Evolutionary conservation across 208 protist genomes (phyloP).

Genomic region (Phytomonas sp.): DNA sequence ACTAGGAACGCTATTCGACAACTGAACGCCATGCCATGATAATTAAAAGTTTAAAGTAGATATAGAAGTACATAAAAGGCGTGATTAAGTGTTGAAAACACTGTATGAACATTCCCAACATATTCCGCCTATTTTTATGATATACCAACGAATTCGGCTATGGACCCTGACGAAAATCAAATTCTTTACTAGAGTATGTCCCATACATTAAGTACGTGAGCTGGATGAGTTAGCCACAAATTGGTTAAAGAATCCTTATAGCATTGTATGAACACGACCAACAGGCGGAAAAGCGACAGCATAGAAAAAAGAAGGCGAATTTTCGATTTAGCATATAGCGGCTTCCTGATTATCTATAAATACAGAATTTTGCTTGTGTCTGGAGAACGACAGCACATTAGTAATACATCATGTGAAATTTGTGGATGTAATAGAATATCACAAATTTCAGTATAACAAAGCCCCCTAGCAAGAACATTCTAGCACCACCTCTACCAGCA

Average conservation of each 20-base stretch:
- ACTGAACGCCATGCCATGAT: neutral
- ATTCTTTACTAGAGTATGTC: neutral
- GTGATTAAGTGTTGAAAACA: neutral
- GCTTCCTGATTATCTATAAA: no score
- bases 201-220: neutral
- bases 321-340: neutral
- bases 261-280: neutral
- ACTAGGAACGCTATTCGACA: no score
- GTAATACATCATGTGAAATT: neutral
- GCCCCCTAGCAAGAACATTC: neutral
- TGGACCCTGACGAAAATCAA: neutral
- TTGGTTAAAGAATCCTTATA: neutral
- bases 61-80: neutral
- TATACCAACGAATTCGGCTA: neutral
- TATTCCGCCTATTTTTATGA: neutral
- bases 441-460: neutral
- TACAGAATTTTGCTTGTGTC: neutral
- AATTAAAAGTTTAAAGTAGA: neutral
- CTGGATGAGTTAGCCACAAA: neutral
- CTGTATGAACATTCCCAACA: neutral
- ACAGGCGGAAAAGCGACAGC: neutral
- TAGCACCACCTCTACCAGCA: neutral
- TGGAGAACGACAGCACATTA: neutral
- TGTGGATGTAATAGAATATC: neutral
- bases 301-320: neutral